Conservation (phyloP, 2,329 filamentous ascomycete species). For the Nemania diffusa region DNA sequence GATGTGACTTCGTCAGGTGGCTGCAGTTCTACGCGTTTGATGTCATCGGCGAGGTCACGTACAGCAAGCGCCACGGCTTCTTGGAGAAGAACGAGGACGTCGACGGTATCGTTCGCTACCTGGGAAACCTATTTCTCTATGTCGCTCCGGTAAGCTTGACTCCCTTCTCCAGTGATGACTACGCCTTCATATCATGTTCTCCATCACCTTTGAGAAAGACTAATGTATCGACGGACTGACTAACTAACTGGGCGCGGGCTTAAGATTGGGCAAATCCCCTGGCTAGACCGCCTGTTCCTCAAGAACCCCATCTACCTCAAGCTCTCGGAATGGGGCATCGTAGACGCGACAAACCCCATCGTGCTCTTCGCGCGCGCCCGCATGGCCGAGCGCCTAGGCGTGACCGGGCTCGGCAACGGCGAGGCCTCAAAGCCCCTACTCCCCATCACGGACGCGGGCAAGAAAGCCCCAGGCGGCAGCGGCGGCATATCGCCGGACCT, state of each 20-base stretch:
- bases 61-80: constrained; percentile 79
- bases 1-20: constrained; percentile 76
- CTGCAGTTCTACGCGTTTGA: constrained; percentile 86
- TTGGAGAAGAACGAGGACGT: constrained; percentile 79
- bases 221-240: constrained; percentile 1
- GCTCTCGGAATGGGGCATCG: constrained; percentile 72
- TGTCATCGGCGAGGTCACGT: constrained; percentile 81
- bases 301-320: constrained; percentile 81
- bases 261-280: constrained; percentile 78
- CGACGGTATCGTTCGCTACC: constrained; percentile 75
- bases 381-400: constrained; percentile 70
- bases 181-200: not conserved
- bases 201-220: not conserved
- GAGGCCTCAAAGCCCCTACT: constrained; percentile 52
- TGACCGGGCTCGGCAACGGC: constrained; percentile 50
- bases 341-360: constrained; percentile 76
- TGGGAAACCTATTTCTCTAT: constrained; percentile 74
- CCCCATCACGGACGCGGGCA: constrained; percentile 50
- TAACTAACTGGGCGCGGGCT: constrained; percentile 3
- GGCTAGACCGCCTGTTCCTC: constrained; percentile 73
- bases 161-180: not conserved
- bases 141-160: constrained; percentile 70
- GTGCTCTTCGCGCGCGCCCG: constrained; percentile 76
- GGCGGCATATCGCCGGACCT: constrained; percentile 63
- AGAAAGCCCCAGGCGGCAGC: constrained; percentile 41